A percentile compares a stretch with the other conserved stretches of the same genome.
These are phyloP conservation scores for Tephrocybe sp. DNA, from an alignment of 768 basidiomycete genomes.

Conservation along the genomic window DNA sequence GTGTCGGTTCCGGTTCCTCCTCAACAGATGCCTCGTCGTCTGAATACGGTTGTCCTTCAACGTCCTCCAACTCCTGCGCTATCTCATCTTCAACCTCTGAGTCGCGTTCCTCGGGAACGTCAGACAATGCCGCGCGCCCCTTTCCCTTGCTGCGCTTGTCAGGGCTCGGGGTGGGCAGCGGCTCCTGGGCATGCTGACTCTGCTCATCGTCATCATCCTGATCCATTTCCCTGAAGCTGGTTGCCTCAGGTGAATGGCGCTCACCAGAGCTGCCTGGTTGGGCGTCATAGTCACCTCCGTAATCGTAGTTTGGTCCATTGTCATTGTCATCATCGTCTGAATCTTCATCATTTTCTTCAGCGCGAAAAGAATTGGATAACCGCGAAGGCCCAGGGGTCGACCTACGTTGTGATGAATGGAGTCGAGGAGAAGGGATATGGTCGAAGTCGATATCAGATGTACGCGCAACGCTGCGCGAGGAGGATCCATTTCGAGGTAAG, in stretches of 20 bases:
- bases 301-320: constrained; percentile 22
- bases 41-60: constrained; percentile 25
- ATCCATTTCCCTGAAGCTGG: constrained; percentile 48
- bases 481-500: constrained; percentile 33
- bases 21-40: constrained; percentile 30
- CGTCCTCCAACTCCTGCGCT: constrained; percentile 36
- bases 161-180: constrained; percentile 7
- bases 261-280: constrained; percentile 20
- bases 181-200: no score
- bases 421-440: constrained; percentile 56
- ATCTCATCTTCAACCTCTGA: constrained; percentile 42
- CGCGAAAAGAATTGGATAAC: constrained; percentile 32
- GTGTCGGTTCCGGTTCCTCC: constrained; percentile 24
- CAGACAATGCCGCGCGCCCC: constrained; percentile 13
- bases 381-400: constrained; percentile 37
- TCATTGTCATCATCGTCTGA: constrained; percentile 24
- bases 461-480: constrained; percentile 47
- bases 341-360: constrained; percentile 28
- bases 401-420: constrained; percentile 21
- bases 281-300: constrained; percentile 27
- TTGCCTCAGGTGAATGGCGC: constrained; percentile 25
- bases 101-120: constrained; percentile 44
- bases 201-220: constrained; percentile 47
- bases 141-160: constrained; percentile 15
- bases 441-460: constrained; percentile 60